Base-by-base conservation (phyloP, 1,139 yeast genomes). In the Scheffersomyces parashehatae region DNA sequence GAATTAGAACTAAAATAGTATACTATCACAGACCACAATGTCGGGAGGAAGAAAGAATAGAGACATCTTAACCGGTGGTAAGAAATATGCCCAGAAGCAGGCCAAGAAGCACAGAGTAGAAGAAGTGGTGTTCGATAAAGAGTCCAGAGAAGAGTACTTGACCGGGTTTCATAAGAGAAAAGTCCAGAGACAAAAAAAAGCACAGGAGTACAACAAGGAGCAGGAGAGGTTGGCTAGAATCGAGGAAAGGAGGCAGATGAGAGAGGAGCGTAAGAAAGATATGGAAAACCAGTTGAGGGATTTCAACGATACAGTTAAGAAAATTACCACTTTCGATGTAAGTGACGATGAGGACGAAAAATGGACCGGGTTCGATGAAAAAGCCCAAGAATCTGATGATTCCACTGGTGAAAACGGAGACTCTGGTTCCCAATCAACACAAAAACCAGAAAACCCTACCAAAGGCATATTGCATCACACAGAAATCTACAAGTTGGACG, bases 131-230 rank as follows among this genome's bases (percentile, higher is more conserved):
- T 91, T 88, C 61, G 93, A 91, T 65, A 80, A 82, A 52, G 86
- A 79, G 32, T 78, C 83, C 24, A 72, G 97, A 62, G 67, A 65
- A 32, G 96, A 91, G 48, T 93, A 84, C 64, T 71, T 93, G 54
- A 93, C 97, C 1, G 99, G 99, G 29, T 93, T 93, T 62, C 99
- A 93, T 64, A 93, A 93, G 67, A 79, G 99, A 59, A 93, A 93
- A 64, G 61, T 91, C 15, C 87, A 87, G 58, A 77, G 98, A 62
- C 88, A 87, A 66, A 91, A 89, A 67, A 84, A 84, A 53, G 98
- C 98, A 0, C 82, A 81, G 52, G 87, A 80, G 47, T 82, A 75
- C 54, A 79, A 77, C 41, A 82, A 85, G 54, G 96, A 90, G 60
- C 88, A 85, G 58, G 95, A 84, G 5, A 75, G 91, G 51, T 69